phyloP scores from a whole-genome alignment of 2,329 filamentous ascomycete genomes.

The Pseudogymnoascus sp. region DNA sequence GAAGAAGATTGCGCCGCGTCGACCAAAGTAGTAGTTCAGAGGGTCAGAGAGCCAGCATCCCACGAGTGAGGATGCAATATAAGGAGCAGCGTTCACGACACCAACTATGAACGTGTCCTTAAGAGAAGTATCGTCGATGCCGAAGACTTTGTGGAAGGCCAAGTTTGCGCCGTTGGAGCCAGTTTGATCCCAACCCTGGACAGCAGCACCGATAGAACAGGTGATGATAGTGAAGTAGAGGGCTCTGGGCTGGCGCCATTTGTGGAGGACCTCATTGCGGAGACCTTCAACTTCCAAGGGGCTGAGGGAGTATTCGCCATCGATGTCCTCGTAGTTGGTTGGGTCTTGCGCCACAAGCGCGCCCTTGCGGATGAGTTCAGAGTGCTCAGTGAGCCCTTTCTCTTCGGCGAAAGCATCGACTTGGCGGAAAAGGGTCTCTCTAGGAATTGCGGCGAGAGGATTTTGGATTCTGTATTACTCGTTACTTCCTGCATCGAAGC shows the following conservation, averaged over 20 bases:
- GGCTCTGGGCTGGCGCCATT: slow-evolving; percentile 52
- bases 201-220: slow-evolving; percentile 59
- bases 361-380: slow-evolving; percentile 52
- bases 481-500: neutral
- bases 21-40: slow-evolving; percentile 51
- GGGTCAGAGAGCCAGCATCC: slow-evolving; percentile 61
- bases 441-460: slow-evolving; percentile 44
- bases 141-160: slow-evolving; percentile 39
- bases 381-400: slow-evolving; percentile 48
- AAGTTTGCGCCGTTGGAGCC: slow-evolving; percentile 45
- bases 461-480: slow-evolving; percentile 37
- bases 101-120: slow-evolving; percentile 46
- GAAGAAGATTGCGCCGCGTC: slow-evolving; percentile 62
- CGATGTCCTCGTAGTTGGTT: slow-evolving; percentile 48
- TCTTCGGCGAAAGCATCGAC: slow-evolving; percentile 51
- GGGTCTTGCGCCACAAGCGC: slow-evolving; percentile 66
- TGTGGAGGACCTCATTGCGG: slow-evolving; percentile 52
- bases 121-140: slow-evolving; percentile 35
- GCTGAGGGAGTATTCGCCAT: slow-evolving; percentile 45
- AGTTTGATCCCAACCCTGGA: slow-evolving; percentile 36
- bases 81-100: slow-evolving; percentile 51
- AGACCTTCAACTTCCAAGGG: slow-evolving; percentile 51
- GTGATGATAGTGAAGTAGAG: slow-evolving; percentile 57
- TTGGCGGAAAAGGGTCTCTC: slow-evolving; percentile 38
- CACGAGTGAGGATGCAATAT: slow-evolving; percentile 41